Evolutionary conservation across 2,329 filamentous ascomycete genomes (phyloP), one percentile per base, ranked within the genome.

Genomic region (Paradendryphiella salina): DNA sequence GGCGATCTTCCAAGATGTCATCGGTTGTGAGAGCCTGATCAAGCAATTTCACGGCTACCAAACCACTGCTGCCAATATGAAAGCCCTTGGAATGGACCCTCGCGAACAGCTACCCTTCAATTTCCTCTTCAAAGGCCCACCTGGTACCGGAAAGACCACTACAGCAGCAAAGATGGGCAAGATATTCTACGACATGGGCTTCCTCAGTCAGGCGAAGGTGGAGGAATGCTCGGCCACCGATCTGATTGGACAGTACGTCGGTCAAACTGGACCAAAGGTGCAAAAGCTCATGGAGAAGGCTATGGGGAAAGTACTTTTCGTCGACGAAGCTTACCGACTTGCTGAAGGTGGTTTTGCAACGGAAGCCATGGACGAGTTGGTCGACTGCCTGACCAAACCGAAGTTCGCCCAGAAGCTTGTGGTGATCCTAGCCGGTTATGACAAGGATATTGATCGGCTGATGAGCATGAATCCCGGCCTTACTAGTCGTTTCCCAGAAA

Each of bases 171-270:
- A 85, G 54, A 88, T 92, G 79, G 88, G 87, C 3, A 82, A 89
- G 54, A 76, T 92, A 0, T 92, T 83, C 63, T 91, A 88, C 62
- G 84, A 91, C 59, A 82, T 90, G 78, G 87, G 87, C 0, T 82
- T 91, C 31, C 73, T 92, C 0, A 72, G 81, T 0, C 76, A 76
- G 0, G 79, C 77, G 0, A 80, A 86, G 21, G 85, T 90, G 0
- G 66, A 85, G 0, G 85, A 90, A 46, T 82, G 79, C 40, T 90
- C 88, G 0, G 85, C 85, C 0, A 83, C 83, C 0, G 86, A 91
- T 26, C 68, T 92, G 0, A 78, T 92, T 1, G 88, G 83, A 0
- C 76, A 87, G 54, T 91, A 84, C 52, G 62, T 89, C 0, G 88
- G 88, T 0, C 85, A 89, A 0, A 90, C 86, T 0, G 85, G 84